Evolutionary conservation across 2,329 filamentous ascomycete genomes (phyloP), one percentile per base, ranked within the genome.

Genomic region (Fusarium gaditjirri): DNA sequence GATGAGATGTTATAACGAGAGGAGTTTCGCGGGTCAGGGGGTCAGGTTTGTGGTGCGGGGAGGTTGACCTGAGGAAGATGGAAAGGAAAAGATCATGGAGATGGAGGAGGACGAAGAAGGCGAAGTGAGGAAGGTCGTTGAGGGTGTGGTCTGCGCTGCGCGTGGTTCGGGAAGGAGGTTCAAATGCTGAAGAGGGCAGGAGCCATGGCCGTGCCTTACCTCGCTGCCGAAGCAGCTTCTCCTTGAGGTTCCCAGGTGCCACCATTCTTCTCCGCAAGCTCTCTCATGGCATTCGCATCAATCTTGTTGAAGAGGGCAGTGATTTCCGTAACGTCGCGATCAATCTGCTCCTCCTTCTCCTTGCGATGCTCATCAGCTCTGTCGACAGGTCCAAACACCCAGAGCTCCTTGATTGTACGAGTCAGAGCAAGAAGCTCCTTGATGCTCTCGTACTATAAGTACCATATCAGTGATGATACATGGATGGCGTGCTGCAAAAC

Each of bases 401-500:
- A 83, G 54, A 85, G 79, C 76, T 86, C 80, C 70, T 86, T 85
- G 77, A 86, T 79, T 52, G 81, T 80, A 57, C 83, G 83, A 29
- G 81, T 83, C 8, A 85, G 79, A 8, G 83, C 77, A 60, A 85
- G 80, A 12, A 85, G 83, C 47, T 85, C 83, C 60, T 85, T 85
- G 73, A 85, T 79, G 25, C 82, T 83, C 3, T 81, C 80, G 75
- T 84, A 82, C 83, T 84, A 16, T 0, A 25, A 5, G 25, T 25
- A 2, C 0, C 2, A 17, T 39, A 50, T 65, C 3, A 73, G 36
- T 12, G 8, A 9, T 0, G 14, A 16, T 27, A 33, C 7, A 8
- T 35, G 2, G 8, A 14, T 21, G 9, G 11, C 12, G 27, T 16
- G 23, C n/a, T 33, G 25, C 27, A 2, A 41, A 43, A 62, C 77